Evolutionary conservation across 208 protist species (phyloP).

Genomic region (Acanthamoeba lenticulata): DNA sequence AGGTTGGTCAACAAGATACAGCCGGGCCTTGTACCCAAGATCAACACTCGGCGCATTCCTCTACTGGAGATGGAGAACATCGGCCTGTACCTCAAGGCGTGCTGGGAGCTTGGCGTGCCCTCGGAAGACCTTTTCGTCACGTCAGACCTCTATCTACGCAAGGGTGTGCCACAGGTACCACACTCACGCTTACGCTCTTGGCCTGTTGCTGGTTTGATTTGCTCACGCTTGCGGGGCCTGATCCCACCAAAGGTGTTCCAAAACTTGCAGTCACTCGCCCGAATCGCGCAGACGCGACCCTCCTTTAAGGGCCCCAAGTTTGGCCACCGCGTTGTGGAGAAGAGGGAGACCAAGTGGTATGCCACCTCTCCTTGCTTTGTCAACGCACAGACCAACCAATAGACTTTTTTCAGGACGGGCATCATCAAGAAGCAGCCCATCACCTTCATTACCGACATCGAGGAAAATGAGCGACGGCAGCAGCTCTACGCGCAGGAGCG

Average conservation of each 20-base stretch:
- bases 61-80: constrained; percentile 81
- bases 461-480: not conserved
- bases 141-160: constrained; percentile 70
- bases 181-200: not conserved
- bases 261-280: constrained; percentile 50
- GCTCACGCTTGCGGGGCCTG: not conserved
- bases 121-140: constrained; percentile 70
- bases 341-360: constrained; percentile 31
- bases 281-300: constrained; percentile 6
- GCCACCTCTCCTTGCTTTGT: not conserved
- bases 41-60: constrained; percentile 72
- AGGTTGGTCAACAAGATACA: constrained; percentile 75
- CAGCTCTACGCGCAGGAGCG: not conserved
- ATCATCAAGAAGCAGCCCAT: constrained; percentile 32
- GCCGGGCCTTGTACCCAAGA: constrained; percentile 72
- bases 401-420: not conserved
- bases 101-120: constrained; percentile 75
- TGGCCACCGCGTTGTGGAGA: not conserved
- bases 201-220: not conserved
- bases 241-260: constrained; percentile 7
- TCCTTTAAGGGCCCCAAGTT: constrained; percentile 32
- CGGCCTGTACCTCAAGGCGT: constrained; percentile 75
- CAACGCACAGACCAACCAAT: not conserved
- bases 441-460: not conserved
- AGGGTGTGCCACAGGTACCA: not conserved